A percentile compares a stretch with the other conserved stretches of the same genome.
Evolutionary conservation across 805 yeast genomes (phyloP).

Genomic region (Yarrowia osloensis): DNA sequence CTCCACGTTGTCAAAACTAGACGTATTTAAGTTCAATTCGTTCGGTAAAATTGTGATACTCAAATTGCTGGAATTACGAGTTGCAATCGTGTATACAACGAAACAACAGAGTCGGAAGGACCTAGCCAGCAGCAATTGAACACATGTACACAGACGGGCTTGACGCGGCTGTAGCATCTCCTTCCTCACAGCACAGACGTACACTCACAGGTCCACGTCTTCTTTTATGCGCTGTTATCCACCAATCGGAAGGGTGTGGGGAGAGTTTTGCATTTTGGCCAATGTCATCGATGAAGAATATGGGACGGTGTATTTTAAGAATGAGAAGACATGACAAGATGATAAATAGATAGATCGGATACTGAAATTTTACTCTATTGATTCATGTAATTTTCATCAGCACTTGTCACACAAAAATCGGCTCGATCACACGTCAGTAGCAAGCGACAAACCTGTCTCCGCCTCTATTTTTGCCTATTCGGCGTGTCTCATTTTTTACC

Average conservation of each 20-base stretch:
- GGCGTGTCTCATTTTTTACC: background rate
- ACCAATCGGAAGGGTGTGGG: constrained; percentile 24
- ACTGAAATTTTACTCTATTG: background rate
- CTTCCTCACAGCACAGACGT: constrained; percentile 14
- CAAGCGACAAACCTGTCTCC: background rate
- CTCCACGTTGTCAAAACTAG: background rate
- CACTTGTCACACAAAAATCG: background rate
- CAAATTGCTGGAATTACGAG: too few species aligned
- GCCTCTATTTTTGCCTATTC: constrained; percentile 2
- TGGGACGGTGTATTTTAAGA: background rate
- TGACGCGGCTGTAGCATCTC: background rate
- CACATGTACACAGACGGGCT: background rate
- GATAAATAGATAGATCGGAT: background rate
- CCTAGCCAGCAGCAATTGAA: too few species aligned
- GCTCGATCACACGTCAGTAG: background rate
- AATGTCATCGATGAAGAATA: background rate
- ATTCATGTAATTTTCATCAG: background rate
- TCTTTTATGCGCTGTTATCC: constrained; percentile 26
- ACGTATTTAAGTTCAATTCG: background rate
- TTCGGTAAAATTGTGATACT: too few species aligned
- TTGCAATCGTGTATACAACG: background rate
- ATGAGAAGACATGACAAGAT: background rate
- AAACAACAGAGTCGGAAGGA: too few species aligned
- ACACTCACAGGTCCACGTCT: background rate
- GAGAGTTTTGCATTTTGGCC: background rate